Evolutionary conservation across 305 asterid species (phyloP), one percentile per base, ranked within the genome.

Genomic region (Salvia sclarea): DNA sequence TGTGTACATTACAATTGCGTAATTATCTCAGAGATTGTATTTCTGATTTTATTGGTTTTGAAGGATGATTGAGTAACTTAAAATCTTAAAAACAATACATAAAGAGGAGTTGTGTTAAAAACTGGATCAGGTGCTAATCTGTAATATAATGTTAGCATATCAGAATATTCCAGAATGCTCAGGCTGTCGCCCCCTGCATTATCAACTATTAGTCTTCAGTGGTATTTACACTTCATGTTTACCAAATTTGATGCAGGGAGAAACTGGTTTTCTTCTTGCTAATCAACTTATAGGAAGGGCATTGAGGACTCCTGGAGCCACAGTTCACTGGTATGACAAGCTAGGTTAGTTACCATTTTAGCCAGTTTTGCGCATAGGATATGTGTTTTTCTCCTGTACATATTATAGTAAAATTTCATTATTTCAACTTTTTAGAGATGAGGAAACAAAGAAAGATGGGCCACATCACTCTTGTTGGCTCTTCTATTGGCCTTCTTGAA

Each of bases 361-460:
- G 50, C 20, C 28, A 58, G 18, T 37, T 61, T 52, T 60, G 66
- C 56, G 18, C 53, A 5, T 28, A 30, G 9, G 35, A 48, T 49
- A 11, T 61, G n/a, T 44, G 4, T 68, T 48, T 47, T 53, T 18
- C 22, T 43, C 5, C 43, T 28, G 41, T 52, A 55, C 55, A 37
- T 31, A 28, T 50, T 58, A 28, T 49, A 20, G 31, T 53, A 57
- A 68, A 6, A 41, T 45, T 40, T 25, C 21, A 28, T 25, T 55
- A 38, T 57, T 58, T 64, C 14, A 70, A 53, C 31, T 37, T 61
- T 77, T 69, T 80, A 91, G 97, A 87, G 78, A 94, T 94, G 85
- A 84, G 96, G 71, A 91, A 85, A 78, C 97, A 91, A 79, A 88
- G 98, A 73, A 94, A 94, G 87, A 88, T 94, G 98, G 98, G 97